Conservation (phyloP, 108 stramenopile species). For the Epipyxis sp. region DNA sequence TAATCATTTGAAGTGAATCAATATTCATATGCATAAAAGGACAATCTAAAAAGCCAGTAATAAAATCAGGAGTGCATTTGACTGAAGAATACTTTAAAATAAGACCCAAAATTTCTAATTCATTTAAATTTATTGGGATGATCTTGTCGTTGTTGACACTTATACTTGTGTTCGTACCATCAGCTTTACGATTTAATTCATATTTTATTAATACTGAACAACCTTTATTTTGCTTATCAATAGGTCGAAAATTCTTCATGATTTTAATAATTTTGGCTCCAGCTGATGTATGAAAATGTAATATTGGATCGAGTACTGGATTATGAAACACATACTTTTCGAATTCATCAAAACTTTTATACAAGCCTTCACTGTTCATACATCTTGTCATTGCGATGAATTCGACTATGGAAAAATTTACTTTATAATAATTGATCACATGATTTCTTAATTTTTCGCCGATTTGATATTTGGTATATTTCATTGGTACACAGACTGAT, state of each 20-base stretch:
- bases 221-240: constrained; percentile 4
- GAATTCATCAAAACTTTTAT: background rate
- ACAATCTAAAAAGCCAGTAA: constrained; percentile 13
- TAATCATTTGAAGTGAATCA: constrained; percentile 47
- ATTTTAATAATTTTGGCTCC: background rate
- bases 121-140: no score
- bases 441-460: background rate
- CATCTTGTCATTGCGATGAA: constrained; percentile 22
- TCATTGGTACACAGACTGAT: background rate
- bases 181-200: background rate
- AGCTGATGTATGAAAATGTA: constrained; percentile 15
- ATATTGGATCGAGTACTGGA: background rate
- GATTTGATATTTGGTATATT: background rate
- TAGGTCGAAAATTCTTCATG: background rate
- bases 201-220: constrained; percentile 23
- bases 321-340: background rate
- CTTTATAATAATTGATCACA: background rate
- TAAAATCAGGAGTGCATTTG: background rate
- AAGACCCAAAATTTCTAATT: no score
- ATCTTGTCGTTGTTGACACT: no score
- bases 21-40: constrained; percentile 43
- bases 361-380: no score
- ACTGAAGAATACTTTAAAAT: no score
- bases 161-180: no score
- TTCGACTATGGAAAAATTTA: background rate